phyloP scores from a whole-genome alignment of 2,329 filamentous ascomycete genomes.

The Aureobasidium vineae region DNA sequence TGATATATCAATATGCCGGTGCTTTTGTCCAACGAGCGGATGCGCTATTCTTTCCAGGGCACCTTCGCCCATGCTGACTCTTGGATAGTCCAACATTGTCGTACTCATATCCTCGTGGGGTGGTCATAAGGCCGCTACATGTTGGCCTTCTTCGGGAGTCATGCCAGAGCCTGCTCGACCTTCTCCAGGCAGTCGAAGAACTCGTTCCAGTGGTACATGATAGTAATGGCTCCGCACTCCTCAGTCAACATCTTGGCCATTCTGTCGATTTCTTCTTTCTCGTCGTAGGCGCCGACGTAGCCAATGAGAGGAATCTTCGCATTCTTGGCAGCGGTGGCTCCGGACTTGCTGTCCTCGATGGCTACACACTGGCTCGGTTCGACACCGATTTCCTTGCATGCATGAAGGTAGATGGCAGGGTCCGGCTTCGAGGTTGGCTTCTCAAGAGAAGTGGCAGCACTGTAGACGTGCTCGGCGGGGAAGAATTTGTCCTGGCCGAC shows the following conservation, averaged over 20 bases:
- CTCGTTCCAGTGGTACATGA: slow-evolving; percentile 56
- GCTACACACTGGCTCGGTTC: slow-evolving; percentile 70
- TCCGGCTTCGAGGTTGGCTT: slow-evolving; percentile 88
- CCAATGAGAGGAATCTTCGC: slow-evolving; percentile 79
- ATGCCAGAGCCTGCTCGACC: slow-evolving; percentile 42
- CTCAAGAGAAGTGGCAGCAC: slow-evolving; percentile 73
- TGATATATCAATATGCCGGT: neutral
- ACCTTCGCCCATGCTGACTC: neutral
- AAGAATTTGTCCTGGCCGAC: slow-evolving; percentile 80
- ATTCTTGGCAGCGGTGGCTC: slow-evolving; percentile 71
- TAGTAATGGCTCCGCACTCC: slow-evolving; percentile 47
- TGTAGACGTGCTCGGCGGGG: slow-evolving; percentile 70
- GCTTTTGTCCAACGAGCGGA: neutral
- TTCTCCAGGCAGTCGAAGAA: slow-evolving; percentile 51
- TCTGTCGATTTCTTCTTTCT: slow-evolving; percentile 60
- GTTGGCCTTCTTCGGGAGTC: slow-evolving; percentile 27
- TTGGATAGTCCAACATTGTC: neutral
- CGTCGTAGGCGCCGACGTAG: slow-evolving; percentile 77
- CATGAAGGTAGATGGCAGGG: slow-evolving; percentile 80
- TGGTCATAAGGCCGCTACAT: slow-evolving; percentile 5
- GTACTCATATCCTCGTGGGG: slow-evolving; percentile 21
- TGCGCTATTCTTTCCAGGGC: neutral
- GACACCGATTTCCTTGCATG: slow-evolving; percentile 70
- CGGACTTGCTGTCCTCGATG: slow-evolving; percentile 86
- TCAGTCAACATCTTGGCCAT: slow-evolving; percentile 52